These are phyloP conservation scores for Colletotrichum simmondsii DNA, from an alignment of 2,329 filamentous ascomycete genomes.

Conservation along the genomic window DNA sequence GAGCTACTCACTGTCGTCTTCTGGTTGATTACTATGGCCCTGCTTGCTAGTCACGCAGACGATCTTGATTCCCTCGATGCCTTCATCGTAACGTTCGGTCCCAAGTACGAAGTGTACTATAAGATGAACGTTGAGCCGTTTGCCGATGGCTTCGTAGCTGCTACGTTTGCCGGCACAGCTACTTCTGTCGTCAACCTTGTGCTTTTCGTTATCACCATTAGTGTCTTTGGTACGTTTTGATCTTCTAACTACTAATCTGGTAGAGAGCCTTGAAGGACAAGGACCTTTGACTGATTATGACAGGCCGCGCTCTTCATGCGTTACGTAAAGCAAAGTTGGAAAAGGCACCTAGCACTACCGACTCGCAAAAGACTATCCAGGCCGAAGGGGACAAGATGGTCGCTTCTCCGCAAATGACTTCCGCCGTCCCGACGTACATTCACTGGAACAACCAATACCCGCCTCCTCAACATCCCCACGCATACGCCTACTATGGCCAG, in stretches of 20 bases:
- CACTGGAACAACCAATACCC: constrained; percentile 32
- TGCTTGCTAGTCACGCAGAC: constrained; percentile 35
- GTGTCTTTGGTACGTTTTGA: constrained; percentile 27
- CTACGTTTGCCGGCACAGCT: constrained; percentile 34
- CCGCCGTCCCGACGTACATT: constrained; percentile 27
- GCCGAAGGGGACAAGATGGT: constrained; percentile 33
- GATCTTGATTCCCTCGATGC: constrained; percentile 35
- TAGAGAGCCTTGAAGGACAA: neutral
- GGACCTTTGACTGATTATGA: neutral
- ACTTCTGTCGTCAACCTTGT: constrained; percentile 30
- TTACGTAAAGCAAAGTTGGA: constrained; percentile 25
- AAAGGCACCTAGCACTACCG: constrained; percentile 30
- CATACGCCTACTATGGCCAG: constrained; percentile 32
- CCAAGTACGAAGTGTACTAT: constrained; percentile 33
- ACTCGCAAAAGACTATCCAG: constrained; percentile 26
- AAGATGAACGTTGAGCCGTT: constrained; percentile 31
- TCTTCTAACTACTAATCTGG: neutral
- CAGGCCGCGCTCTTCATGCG: constrained; percentile 33
- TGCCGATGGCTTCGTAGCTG: constrained; percentile 32
- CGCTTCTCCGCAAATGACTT: constrained; percentile 35
- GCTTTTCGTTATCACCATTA: constrained; percentile 33
- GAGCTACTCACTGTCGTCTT: constrained; percentile 35
- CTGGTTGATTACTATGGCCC: constrained; percentile 35
- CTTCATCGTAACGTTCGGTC: constrained; percentile 31
- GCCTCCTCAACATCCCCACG: constrained; percentile 27